Base-by-base conservation (phyloP, 2,329 filamentous ascomycete genomes). In the Paecilomyces formosus region DNA sequence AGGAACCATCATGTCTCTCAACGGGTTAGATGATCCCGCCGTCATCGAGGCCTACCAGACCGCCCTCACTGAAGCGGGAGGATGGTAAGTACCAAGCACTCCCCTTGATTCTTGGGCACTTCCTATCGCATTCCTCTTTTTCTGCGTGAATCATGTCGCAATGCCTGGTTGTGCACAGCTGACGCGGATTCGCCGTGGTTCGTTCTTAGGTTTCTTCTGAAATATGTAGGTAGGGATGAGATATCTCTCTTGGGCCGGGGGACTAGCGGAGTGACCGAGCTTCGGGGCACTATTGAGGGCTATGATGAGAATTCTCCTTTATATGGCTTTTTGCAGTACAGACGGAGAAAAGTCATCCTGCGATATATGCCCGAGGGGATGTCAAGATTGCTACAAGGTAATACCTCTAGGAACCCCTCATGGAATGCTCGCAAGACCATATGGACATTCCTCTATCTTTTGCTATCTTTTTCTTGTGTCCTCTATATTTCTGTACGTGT, bases 311-410 rank as follows among this genome's bases (percentile, higher is more conserved):
- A 85, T 57, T 94, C 91, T 62, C 94, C 94, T 22, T 79, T 99
- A 54, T 99, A 95, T 70, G 94, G 94, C 56, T 91, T 97, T 71
- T 78, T 99, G 65, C 87, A 90, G 67, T 97, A 97, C 74, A 83
- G 93, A 58, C 86, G 92, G 70, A 86, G 92, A 71, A 97, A 92
- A 75, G 89, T 97, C 54, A 78, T 99, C 60, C 84, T 99, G 73
- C 97, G 94, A 78, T 96, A 94, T 73, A 83, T 96, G 62, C 94
- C 93, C 1, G 90, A 96, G 60, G 90, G 88, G 60, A 93, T 92
- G 64, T 97, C 94, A 62, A 85, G 94, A 67, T 80, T 99, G 57
- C 81, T 99, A 57, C 90, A 96, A 89, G 94, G 94, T 96, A 76
- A 66, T 45, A 26, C 24, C 6, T 26, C 6, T 26, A 18, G 39